Conservation (phyloP, 1,284 basidiomycete genomes). For the Tausonia pullulans region DNA sequence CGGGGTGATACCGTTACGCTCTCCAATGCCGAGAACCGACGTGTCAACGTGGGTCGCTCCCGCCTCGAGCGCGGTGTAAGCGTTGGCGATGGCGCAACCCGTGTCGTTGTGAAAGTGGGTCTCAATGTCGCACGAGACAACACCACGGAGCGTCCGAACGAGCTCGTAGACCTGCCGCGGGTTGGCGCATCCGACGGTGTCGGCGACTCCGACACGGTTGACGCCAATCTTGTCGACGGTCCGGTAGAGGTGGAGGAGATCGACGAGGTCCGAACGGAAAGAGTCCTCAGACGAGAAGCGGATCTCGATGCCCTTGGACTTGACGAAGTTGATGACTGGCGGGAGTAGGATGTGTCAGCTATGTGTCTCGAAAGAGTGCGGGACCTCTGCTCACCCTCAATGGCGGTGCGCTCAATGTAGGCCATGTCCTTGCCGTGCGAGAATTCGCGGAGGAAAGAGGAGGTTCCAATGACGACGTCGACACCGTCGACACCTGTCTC, state of each 20-base stretch:
- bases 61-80: slow-evolving; percentile 95
- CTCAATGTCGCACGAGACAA: slow-evolving; percentile 94
- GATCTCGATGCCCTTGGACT: slow-evolving; percentile 99
- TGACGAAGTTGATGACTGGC: slow-evolving; percentile 92
- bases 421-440: slow-evolving; percentile 99
- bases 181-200: slow-evolving; percentile 98
- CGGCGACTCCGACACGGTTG: slow-evolving; percentile 97
- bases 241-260: slow-evolving; percentile 96
- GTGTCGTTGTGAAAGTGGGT: slow-evolving; percentile 99
- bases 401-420: slow-evolving; percentile 91
- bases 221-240: slow-evolving; percentile 99
- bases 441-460: slow-evolving; percentile 97
- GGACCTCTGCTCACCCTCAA: slow-evolving; percentile 10
- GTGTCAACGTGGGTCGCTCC: slow-evolving; percentile 99
- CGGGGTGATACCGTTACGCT: slow-evolving; percentile 97
- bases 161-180: slow-evolving; percentile 98
- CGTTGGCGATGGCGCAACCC: slow-evolving; percentile 86
- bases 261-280: slow-evolving; percentile 98
- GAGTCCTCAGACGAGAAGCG: slow-evolving; percentile 99
- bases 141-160: slow-evolving; percentile 88
- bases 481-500: slow-evolving; percentile 98
- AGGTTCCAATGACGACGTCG: slow-evolving; percentile 98
- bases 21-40: slow-evolving; percentile 86
- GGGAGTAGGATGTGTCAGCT: neutral
- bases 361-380: slow-evolving; percentile 14